These are phyloP conservation scores for Trichoderma sp. DNA, from an alignment of 2,329 filamentous ascomycete species.

Conservation along the genomic window DNA sequence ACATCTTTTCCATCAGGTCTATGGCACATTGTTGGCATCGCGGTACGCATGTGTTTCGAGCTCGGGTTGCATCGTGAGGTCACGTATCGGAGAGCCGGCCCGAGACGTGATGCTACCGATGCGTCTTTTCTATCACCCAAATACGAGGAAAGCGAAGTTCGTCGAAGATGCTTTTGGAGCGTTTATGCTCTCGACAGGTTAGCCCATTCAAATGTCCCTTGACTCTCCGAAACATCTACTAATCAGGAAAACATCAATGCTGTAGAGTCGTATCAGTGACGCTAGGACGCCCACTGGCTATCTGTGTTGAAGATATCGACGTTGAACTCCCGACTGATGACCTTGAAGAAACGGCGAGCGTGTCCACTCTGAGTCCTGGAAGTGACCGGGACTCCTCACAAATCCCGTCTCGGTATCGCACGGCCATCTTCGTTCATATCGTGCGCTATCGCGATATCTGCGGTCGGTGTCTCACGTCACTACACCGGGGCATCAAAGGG, in stretches of 20 bases:
- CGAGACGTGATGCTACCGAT: neutral
- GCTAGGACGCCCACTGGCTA: slow-evolving; percentile 34
- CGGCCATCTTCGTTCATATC: slow-evolving; percentile 38
- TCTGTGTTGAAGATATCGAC: slow-evolving; percentile 41
- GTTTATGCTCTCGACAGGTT: slow-evolving; percentile 36
- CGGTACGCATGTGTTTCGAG: slow-evolving; percentile 40
- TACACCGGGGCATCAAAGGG: slow-evolving; percentile 32
- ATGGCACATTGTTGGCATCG: slow-evolving; percentile 44
- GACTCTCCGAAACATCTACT: neutral
- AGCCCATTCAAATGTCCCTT: slow-evolving; percentile 17
- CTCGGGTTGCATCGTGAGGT: slow-evolving; percentile 41
- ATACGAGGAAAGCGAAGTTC: slow-evolving; percentile 34
- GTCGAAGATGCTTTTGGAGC: slow-evolving; percentile 42
- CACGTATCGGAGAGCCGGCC: slow-evolving; percentile 28
- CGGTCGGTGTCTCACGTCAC: slow-evolving; percentile 35
- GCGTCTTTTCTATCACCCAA: neutral
- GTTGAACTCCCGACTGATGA: slow-evolving; percentile 34
- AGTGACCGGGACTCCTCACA: slow-evolving; percentile 17
- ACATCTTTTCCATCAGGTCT: slow-evolving; percentile 37
- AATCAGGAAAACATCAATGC: neutral
- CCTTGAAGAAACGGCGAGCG: slow-evolving; percentile 21
- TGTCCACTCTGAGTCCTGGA: slow-evolving; percentile 17
- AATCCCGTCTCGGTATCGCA: slow-evolving; percentile 28
- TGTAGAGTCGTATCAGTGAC: neutral
- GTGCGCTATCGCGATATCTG: slow-evolving; percentile 40